These are phyloP conservation scores for Pulveroboletus sp. DNA, from an alignment of 768 basidiomycete species.

Conservation along the genomic window DNA sequence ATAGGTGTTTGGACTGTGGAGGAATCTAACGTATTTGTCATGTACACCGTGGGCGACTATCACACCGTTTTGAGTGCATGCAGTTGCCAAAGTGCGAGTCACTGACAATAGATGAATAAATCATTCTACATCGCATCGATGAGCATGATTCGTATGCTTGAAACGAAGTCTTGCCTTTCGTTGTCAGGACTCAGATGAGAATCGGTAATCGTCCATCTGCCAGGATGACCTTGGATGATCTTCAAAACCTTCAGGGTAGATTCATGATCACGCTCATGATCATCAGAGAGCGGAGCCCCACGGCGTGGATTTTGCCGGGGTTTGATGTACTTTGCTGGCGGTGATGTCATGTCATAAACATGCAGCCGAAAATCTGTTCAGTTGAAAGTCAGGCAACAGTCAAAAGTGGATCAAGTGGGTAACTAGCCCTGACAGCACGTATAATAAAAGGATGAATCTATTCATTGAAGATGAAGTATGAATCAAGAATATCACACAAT, in stretches of 20 bases:
- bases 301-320: constrained; percentile 13
- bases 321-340: constrained; percentile 30
- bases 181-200: constrained; percentile 88
- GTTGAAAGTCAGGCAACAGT: not conserved
- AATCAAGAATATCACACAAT: not conserved
- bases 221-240: constrained; percentile 71
- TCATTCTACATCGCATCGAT: constrained; percentile 54
- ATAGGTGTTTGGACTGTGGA: constrained; percentile 63
- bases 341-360: constrained; percentile 75
- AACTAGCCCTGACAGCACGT: constrained; percentile 78
- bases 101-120: constrained; percentile 84
- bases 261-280: constrained; percentile 40
- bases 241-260: constrained; percentile 52
- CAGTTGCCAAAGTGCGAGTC: not conserved
- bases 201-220: constrained; percentile 94
- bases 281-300: constrained; percentile 19
- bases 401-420: not conserved
- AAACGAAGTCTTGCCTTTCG: constrained; percentile 58
- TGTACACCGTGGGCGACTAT: constrained; percentile 71
- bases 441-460: constrained; percentile 90
- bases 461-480: constrained; percentile 3
- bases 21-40: constrained; percentile 69
- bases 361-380: constrained; percentile 81
- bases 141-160: constrained; percentile 48
- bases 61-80: constrained; percentile 3